Evolutionary conservation across 2,329 filamentous ascomycete species (phyloP).

Genomic region (Diplocarpon rosae): DNA sequence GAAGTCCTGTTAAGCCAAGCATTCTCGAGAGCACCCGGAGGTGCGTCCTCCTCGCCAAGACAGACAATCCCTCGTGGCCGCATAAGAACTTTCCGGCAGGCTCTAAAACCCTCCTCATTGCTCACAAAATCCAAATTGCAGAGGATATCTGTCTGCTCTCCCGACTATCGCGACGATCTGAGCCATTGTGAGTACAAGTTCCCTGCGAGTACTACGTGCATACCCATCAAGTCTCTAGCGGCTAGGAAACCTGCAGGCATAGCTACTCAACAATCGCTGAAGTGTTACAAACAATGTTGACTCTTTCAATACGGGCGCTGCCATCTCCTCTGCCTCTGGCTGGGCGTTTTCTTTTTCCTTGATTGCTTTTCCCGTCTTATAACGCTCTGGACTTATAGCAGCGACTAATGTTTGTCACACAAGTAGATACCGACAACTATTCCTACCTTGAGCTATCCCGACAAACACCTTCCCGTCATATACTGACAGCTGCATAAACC

Average conservation of each 20-base stretch:
- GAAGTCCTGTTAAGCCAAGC: conserved; percentile 12
- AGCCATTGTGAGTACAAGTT: conserved; percentile 17
- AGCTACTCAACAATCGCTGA: conserved; percentile 1
- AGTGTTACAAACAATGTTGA: background rate
- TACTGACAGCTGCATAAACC: conserved; percentile 11
- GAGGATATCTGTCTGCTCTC: conserved; percentile 1
- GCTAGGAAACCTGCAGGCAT: conserved; percentile 1
- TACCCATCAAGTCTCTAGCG: conserved; percentile 7
- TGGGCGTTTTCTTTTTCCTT: conserved; percentile 9
- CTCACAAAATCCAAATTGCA: conserved; percentile 4
- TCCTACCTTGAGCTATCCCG: conserved; percentile 3
- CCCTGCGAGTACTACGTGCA: conserved; percentile 7
- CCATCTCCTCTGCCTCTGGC: background rate
- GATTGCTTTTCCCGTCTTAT: conserved; percentile 9
- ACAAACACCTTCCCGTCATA: conserved; percentile 13
- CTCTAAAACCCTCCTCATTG: conserved; percentile 1
- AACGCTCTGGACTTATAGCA: conserved; percentile 3
- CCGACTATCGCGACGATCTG: conserved; percentile 9
- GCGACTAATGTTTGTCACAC: conserved; percentile 25
- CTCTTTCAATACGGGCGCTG: background rate
- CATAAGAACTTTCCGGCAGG: conserved; percentile 7
- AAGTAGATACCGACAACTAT: conserved; percentile 15
- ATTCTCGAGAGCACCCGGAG: conserved; percentile 11
- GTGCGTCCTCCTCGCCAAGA: conserved; percentile 11
- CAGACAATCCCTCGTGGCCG: conserved; percentile 12